Conservation (phyloP, 139 green algal species). For the Micractinium sp. region DNA sequence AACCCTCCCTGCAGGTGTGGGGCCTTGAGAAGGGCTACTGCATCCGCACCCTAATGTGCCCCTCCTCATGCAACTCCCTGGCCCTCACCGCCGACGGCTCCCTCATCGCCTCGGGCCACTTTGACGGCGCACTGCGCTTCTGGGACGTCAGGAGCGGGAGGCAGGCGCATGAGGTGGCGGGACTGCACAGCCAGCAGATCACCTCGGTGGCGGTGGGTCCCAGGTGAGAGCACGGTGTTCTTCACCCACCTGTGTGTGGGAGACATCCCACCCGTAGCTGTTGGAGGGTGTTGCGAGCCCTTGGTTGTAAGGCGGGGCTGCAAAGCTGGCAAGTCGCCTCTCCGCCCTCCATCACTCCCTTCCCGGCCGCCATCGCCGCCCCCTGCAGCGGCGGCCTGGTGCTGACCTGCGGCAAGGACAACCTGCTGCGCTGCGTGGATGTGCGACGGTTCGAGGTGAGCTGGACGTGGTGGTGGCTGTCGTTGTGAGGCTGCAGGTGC, state of each 20-base stretch:
- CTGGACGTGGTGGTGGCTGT: no score
- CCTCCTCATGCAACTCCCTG: conserved; percentile 67
- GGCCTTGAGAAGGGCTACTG: conserved; percentile 68
- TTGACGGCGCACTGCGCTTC: conserved; percentile 75
- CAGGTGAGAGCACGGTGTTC: neutral
- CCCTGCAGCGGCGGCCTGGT: conserved; percentile 29
- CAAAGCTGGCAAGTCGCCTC: neutral
- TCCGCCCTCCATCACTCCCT: no score
- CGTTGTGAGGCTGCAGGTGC: no score
- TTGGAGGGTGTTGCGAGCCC: no score
- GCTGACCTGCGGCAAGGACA: conserved; percentile 61
- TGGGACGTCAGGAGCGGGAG: conserved; percentile 66
- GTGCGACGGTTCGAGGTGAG: conserved; percentile 40
- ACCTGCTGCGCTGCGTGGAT: conserved; percentile 53
- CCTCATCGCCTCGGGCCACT: conserved; percentile 62
- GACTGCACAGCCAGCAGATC: conserved; percentile 51
- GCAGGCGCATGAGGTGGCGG: conserved; percentile 47
- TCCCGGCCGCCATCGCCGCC: neutral
- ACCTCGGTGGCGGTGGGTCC: conserved; percentile 28
- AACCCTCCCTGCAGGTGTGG: conserved; percentile 58
- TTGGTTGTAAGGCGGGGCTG: neutral
- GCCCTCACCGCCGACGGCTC: conserved; percentile 53
- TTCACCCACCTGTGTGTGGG: no score
- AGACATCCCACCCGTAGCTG: no score
- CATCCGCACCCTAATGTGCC: conserved; percentile 57